Conservation (phyloP, 2,329 filamentous ascomycete species). For the Paramyrothecium sp. region DNA sequence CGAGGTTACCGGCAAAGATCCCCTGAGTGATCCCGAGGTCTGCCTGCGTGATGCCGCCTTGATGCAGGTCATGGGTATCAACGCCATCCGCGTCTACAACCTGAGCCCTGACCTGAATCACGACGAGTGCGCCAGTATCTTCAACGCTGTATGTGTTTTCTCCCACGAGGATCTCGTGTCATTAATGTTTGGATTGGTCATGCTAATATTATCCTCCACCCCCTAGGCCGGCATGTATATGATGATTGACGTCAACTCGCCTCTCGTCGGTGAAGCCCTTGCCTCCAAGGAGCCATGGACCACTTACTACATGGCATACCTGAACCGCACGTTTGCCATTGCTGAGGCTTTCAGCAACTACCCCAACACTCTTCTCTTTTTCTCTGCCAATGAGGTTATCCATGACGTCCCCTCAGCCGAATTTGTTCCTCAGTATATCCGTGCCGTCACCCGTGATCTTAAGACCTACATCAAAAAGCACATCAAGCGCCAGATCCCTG, state of each 20-base stretch:
- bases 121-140: slow-evolving; percentile 65
- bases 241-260: slow-evolving; percentile 68
- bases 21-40: slow-evolving; percentile 55
- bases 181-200: too few relatives aligned
- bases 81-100: slow-evolving; percentile 70
- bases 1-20: slow-evolving; percentile 46
- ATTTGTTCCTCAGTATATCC: slow-evolving; percentile 66
- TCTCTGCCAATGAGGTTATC: slow-evolving; percentile 78
- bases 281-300: slow-evolving; percentile 54
- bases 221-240: slow-evolving; percentile 63
- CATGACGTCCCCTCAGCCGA: slow-evolving; percentile 60
- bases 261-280: slow-evolving; percentile 56
- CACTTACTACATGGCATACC: slow-evolving; percentile 58
- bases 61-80: slow-evolving; percentile 63
- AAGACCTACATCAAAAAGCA: slow-evolving; percentile 78
- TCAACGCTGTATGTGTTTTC: slow-evolving; percentile 50
- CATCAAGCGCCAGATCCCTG: slow-evolving; percentile 65
- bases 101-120: slow-evolving; percentile 65
- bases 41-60: slow-evolving; percentile 65
- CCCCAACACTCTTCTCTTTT: slow-evolving; percentile 69
- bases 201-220: neutral
- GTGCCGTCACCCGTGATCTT: slow-evolving; percentile 75
- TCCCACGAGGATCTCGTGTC: too few relatives aligned
- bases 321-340: slow-evolving; percentile 66
- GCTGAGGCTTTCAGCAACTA: slow-evolving; percentile 67